phyloP scores from a whole-genome alignment of 371 early-diverging fungal genomes.

The Coemansia sp. region DNA sequence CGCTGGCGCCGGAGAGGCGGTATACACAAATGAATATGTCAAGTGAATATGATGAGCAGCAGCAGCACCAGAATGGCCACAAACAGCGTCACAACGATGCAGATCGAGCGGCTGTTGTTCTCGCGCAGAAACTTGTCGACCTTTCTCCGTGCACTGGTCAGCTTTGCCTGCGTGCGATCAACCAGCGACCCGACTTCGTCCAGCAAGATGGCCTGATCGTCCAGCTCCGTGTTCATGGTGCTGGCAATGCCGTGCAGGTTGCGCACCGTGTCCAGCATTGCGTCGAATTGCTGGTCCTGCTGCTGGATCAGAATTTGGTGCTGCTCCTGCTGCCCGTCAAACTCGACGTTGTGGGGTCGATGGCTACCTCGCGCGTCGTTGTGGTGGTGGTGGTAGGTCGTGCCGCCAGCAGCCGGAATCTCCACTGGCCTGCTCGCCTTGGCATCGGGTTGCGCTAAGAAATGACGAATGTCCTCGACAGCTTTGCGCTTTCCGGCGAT shows the following conservation, averaged over 20 bases:
- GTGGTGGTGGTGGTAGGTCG: background rate
- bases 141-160: constrained; percentile 55
- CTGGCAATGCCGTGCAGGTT: constrained; percentile 63
- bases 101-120: constrained; percentile 31
- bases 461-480: constrained; percentile 40
- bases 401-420: background rate
- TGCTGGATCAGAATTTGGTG: constrained; percentile 56
- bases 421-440: background rate
- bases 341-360: constrained; percentile 18
- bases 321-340: constrained; percentile 43
- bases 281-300: constrained; percentile 64
- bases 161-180: constrained; percentile 57
- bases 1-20: background rate
- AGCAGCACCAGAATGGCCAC: constrained; percentile 54
- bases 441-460: constrained; percentile 14
- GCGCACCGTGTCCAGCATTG: constrained; percentile 59
- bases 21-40: background rate
- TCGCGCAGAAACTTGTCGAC: constrained; percentile 53
- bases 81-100: constrained; percentile 27
- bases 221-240: constrained; percentile 65
- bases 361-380: background rate
- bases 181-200: constrained; percentile 55
- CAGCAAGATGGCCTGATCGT: constrained; percentile 57
- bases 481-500: constrained; percentile 31
- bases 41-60: constrained; percentile 56